Conservation (phyloP, 2,329 filamentous ascomycete genomes). For the Ophiocordyceps camponoti-floridani region DNA sequence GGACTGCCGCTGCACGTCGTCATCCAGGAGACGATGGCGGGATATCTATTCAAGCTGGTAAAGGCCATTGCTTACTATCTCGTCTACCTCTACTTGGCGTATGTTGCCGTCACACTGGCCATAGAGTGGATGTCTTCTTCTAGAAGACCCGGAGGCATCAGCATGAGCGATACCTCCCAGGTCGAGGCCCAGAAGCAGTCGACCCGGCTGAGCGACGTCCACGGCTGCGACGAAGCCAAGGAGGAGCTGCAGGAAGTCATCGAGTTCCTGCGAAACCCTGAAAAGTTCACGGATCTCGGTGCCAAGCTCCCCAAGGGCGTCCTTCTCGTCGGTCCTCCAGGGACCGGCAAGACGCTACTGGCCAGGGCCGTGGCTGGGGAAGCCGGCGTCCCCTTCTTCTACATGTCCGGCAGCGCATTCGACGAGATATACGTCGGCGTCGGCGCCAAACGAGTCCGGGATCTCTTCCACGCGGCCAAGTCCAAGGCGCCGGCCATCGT, state of each 20-base stretch:
- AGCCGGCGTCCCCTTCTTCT: slow-evolving; percentile 96
- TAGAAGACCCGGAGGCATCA: slow-evolving; percentile 54
- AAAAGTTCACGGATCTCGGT: slow-evolving; percentile 82
- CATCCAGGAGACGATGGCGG: slow-evolving; percentile 57
- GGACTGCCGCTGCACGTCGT: slow-evolving; percentile 86
- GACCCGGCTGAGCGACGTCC: slow-evolving; percentile 80
- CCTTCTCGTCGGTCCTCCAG: slow-evolving; percentile 82
- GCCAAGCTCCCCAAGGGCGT: slow-evolving; percentile 96
- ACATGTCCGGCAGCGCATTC: slow-evolving; percentile 98
- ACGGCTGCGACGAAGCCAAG: slow-evolving; percentile 95
- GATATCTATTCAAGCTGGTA: slow-evolving; percentile 71
- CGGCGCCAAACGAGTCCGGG: slow-evolving; percentile 86
- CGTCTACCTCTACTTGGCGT: slow-evolving; percentile 59
- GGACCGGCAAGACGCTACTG: slow-evolving; percentile 92
- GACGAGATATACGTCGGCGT: slow-evolving; percentile 98
- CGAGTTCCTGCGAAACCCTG: slow-evolving; percentile 85
- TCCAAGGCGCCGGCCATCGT: slow-evolving; percentile 81
- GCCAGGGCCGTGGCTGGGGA: slow-evolving; percentile 92
- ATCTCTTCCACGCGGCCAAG: slow-evolving; percentile 72
- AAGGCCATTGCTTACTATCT: slow-evolving; percentile 70
- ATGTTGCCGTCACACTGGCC: slow-evolving; percentile 64
- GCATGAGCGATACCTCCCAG: slow-evolving; percentile 53
- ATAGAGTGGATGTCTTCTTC: slow-evolving; percentile 67
- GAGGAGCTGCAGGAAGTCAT: slow-evolving; percentile 95
- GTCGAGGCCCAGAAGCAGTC: slow-evolving; percentile 87